Conservation (phyloP, 2,329 filamentous ascomycete genomes). For the Aspergillus glaucus region DNA sequence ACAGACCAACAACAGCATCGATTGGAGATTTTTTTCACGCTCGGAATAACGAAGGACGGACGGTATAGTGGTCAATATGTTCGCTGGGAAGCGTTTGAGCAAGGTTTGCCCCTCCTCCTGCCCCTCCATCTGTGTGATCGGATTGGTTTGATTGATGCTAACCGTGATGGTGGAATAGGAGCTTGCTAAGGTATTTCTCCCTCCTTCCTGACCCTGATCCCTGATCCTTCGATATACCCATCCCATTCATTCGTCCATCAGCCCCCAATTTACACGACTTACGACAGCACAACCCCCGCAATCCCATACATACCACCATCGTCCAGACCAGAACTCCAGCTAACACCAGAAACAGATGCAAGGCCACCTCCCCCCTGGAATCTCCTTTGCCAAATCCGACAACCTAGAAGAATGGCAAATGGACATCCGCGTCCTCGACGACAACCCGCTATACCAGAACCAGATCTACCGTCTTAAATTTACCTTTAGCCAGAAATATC, state of each 20-base stretch:
- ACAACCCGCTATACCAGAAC: slow-evolving; percentile 78
- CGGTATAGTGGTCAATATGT: slow-evolving; percentile 31
- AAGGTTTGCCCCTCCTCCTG: slow-evolving; percentile 33
- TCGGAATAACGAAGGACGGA: too few species aligned
- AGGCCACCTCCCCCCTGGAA: slow-evolving; percentile 57
- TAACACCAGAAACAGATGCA: slow-evolving; percentile 42
- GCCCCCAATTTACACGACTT: not conserved
- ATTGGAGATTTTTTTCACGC: too few species aligned
- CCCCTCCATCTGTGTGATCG: not conserved
- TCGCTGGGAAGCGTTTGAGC: slow-evolving; percentile 44
- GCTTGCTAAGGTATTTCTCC: slow-evolving; percentile 47
- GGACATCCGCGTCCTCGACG: slow-evolving; percentile 84
- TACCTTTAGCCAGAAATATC: slow-evolving; percentile 74
- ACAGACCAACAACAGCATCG: too few species aligned
- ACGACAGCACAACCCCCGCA: too few species aligned
- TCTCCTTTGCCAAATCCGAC: slow-evolving; percentile 72
- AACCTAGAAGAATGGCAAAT: slow-evolving; percentile 85
- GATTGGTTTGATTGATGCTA: slow-evolving; percentile 11
- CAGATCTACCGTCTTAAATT: slow-evolving; percentile 83
- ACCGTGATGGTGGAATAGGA: slow-evolving; percentile 36
- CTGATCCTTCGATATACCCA: not conserved
- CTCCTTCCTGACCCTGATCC: not conserved
- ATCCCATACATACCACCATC: too few species aligned
- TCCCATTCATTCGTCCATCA: not conserved
- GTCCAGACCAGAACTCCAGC: too few species aligned